These are phyloP conservation scores for Durotheca rogersii DNA, from an alignment of 495 filamentous ascomycete species.

Conservation along the genomic window DNA sequence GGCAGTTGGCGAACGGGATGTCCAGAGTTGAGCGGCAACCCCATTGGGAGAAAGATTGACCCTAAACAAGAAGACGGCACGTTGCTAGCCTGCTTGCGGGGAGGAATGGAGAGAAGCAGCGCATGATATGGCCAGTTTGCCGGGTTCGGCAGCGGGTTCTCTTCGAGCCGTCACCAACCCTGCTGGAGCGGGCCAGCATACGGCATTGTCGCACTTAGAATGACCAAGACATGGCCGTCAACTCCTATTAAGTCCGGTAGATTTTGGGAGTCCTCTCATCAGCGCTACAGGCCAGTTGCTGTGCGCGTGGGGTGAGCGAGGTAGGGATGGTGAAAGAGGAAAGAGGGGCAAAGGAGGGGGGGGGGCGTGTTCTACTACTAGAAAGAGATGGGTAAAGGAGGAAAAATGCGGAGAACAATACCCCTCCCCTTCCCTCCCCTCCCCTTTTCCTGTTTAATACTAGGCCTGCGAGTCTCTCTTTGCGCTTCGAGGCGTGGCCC, in stretches of 20 bases:
- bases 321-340: neutral
- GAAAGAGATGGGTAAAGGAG: neutral
- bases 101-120: neutral
- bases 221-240: neutral
- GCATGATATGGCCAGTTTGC: too few relatives aligned
- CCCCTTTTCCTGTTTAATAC: too few relatives aligned
- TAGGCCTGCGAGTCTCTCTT: too few relatives aligned
- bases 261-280: too few relatives aligned
- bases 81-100: neutral
- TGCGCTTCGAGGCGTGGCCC: too few relatives aligned
- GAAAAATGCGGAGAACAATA: too few relatives aligned
- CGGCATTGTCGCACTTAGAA: neutral
- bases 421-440: too few relatives aligned
- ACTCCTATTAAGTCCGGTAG: too few relatives aligned
- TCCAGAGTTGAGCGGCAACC: neutral
- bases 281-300: too few relatives aligned
- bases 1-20: slow-evolving; percentile 23
- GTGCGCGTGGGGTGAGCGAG: slow-evolving; percentile 15
- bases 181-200: neutral
- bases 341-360: slow-evolving; percentile 1
- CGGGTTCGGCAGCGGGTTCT: too few relatives aligned
- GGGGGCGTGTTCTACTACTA: slow-evolving; percentile 4
- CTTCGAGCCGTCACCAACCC: neutral
- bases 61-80: slow-evolving; percentile 5
- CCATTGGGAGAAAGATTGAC: slow-evolving; percentile 23